A percentile compares a stretch with the other conserved stretches of the same genome.
These are phyloP conservation scores for Fragaria vesca DNA, from an alignment of 306 rosid species.

Conservation along the genomic window DNA sequence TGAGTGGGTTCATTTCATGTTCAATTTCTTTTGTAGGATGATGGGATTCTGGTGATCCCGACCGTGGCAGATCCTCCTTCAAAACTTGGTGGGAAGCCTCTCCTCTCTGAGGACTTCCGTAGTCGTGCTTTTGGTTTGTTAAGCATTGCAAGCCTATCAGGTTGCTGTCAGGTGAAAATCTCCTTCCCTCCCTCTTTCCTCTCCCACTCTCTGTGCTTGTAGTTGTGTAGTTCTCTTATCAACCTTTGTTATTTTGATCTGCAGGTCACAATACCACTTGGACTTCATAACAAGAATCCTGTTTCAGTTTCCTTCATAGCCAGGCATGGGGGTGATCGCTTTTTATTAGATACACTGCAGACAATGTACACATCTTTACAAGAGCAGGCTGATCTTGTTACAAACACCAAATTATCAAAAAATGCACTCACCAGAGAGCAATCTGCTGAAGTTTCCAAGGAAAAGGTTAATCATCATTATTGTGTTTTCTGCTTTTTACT, in stretches of 20 bases:
- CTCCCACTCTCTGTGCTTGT: neutral
- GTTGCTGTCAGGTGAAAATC: constrained; percentile 85
- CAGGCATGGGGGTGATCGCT: constrained; percentile 92
- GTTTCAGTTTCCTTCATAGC: constrained; percentile 89
- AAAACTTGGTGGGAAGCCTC: constrained; percentile 82
- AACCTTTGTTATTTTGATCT: constrained; percentile 23
- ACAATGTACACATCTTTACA: constrained; percentile 60
- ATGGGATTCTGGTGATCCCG: constrained; percentile 91
- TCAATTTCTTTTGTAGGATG: constrained; percentile 57
- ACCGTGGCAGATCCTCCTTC: constrained; percentile 90
- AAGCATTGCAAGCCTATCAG: constrained; percentile 94
- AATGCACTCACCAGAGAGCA: constrained; percentile 66
- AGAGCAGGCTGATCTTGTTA: constrained; percentile 77
- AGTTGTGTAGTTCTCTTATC: neutral
- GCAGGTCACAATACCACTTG: constrained; percentile 90
- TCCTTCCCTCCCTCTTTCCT: constrained; percentile 9
- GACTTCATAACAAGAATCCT: constrained; percentile 70
- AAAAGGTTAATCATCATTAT: constrained; percentile 53
- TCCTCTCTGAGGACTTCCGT: constrained; percentile 64
- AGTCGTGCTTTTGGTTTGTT: constrained; percentile 60
- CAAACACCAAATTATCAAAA: constrained; percentile 59
- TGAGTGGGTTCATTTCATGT: neutral
- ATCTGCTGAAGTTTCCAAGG: constrained; percentile 89
- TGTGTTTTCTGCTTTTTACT: neutral
- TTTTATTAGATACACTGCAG: constrained; percentile 75